These are phyloP conservation scores for Sphaerosporella brunnea DNA, from an alignment of 495 filamentous ascomycete genomes.

Conservation along the genomic window DNA sequence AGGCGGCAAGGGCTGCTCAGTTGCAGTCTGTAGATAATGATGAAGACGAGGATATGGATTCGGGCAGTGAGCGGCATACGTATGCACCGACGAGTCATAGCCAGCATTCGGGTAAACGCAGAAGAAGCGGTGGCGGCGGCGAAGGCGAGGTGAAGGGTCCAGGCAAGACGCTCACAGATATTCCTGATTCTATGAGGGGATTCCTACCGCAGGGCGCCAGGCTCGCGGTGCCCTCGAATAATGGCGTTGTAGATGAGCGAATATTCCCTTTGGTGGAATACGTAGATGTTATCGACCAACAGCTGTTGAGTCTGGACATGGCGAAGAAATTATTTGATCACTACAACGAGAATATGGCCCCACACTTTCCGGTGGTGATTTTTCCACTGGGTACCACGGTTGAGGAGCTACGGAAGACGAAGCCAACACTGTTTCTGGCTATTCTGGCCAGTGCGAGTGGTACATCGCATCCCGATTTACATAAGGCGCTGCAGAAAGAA, in stretches of 20 bases:
- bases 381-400: constrained; percentile 51
- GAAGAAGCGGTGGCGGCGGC: neutral
- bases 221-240: neutral
- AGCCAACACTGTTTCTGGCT: constrained; percentile 65
- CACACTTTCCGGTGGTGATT: constrained; percentile 61
- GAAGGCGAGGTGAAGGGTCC: neutral
- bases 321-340: constrained; percentile 49
- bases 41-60: constrained; percentile 16
- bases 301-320: constrained; percentile 42
- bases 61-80: neutral
- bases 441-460: constrained; percentile 54
- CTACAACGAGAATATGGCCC: constrained; percentile 50
- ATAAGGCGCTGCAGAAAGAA: constrained; percentile 46
- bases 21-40: no score
- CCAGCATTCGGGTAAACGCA: constrained; percentile 6
- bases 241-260: no score
- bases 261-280: neutral
- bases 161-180: neutral
- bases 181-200: neutral
- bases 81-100: constrained; percentile 3
- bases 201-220: neutral
- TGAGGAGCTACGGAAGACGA: constrained; percentile 46
- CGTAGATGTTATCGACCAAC: constrained; percentile 43
- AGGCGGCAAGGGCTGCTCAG: no score
- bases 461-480: constrained; percentile 40